phyloP scores from a whole-genome alignment of 1,139 yeast species.

The Nadsonia starkeyi-henricii region DNA sequence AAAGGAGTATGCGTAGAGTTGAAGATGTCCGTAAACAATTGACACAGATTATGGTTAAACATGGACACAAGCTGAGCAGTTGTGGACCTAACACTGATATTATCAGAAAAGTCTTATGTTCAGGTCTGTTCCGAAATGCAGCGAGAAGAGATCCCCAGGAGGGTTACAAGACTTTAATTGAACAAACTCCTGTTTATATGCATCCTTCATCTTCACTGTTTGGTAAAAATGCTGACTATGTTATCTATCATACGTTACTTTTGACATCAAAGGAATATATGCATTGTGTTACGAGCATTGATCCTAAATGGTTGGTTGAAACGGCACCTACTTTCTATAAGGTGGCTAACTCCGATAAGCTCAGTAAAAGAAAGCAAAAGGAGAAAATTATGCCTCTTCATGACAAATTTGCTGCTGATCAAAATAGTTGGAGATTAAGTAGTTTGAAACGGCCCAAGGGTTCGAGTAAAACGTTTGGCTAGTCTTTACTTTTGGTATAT shows the following conservation, averaged over 20 bases:
- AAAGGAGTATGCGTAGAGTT: slow-evolving; percentile 62
- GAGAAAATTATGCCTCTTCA: slow-evolving; percentile 52
- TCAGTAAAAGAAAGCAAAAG: slow-evolving; percentile 29
- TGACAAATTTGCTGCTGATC: slow-evolving; percentile 39
- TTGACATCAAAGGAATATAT: slow-evolving; percentile 80
- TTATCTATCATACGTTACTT: slow-evolving; percentile 69
- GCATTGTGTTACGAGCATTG: slow-evolving; percentile 74
- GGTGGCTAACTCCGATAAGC: slow-evolving; percentile 32
- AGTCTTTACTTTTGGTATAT: background rate
- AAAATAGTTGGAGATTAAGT: slow-evolving; percentile 41
- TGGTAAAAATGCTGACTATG: slow-evolving; percentile 63
- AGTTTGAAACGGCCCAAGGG: slow-evolving; percentile 21
- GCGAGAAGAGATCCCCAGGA: slow-evolving; percentile 69
- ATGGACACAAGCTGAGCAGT: slow-evolving; percentile 36
- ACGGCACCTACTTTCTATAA: slow-evolving; percentile 81
- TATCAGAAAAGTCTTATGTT: slow-evolving; percentile 60
- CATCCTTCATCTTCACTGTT: slow-evolving; percentile 83
- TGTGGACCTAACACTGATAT: slow-evolving; percentile 41
- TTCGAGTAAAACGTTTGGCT: slow-evolving; percentile 10
- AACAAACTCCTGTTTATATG: slow-evolving; percentile 62
- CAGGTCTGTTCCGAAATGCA: slow-evolving; percentile 78
- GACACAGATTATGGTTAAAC: slow-evolving; percentile 43
- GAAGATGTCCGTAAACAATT: slow-evolving; percentile 68
- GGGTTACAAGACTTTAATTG: slow-evolving; percentile 66
- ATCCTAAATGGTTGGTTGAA: slow-evolving; percentile 74